Percentiles rank a stretch among this genome's conserved stretches.
Evolutionary conservation across 805 yeast genomes (phyloP).

Genomic region (Yamadazyma scolyti): DNA sequence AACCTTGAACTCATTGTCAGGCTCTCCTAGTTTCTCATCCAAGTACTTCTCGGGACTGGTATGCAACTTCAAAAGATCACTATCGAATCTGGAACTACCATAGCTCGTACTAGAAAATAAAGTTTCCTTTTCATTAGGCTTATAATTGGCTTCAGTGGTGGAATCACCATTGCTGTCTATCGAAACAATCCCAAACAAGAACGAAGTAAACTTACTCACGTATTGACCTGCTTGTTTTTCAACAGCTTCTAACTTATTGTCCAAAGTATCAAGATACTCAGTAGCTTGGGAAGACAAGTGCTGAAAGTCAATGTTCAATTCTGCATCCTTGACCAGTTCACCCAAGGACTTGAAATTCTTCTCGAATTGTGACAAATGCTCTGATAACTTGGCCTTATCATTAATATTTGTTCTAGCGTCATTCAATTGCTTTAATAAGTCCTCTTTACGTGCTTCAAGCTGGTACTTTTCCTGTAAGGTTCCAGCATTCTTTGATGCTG

Average conservation of each 20-base stretch:
- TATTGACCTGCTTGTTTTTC: conserved; percentile 68
- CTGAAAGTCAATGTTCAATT: conserved; percentile 21
- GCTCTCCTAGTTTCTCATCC: conserved; percentile 12
- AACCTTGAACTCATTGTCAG: conserved; percentile 33
- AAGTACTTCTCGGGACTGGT: conserved; percentile 23
- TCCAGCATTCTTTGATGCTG: conserved; percentile 29
- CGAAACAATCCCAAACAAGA: conserved; percentile 40
- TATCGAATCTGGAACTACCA: conserved; percentile 37
- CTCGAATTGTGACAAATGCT: conserved; percentile 24
- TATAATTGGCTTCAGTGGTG: conserved; percentile 9
- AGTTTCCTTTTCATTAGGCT: conserved; percentile 15
- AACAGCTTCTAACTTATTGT: conserved; percentile 63
- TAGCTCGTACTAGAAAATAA: conserved; percentile 20
- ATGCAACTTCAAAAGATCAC: conserved; percentile 37
- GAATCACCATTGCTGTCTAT: conserved; percentile 16
- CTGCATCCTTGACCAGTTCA: conserved; percentile 13
- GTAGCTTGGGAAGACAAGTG: conserved; percentile 38
- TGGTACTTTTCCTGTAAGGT: conserved; percentile 25
- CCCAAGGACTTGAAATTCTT: conserved; percentile 22
- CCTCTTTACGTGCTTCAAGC: conserved; percentile 25
- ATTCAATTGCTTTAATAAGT: conserved; percentile 25
- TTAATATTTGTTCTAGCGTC: conserved; percentile 21
- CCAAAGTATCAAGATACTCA: conserved; percentile 64
- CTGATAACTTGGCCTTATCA: conserved; percentile 17
- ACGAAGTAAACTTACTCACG: conserved; percentile 54